phyloP scores from a whole-genome alignment of 78 protist genomes.

The Creolimax fragrantissima region DNA sequence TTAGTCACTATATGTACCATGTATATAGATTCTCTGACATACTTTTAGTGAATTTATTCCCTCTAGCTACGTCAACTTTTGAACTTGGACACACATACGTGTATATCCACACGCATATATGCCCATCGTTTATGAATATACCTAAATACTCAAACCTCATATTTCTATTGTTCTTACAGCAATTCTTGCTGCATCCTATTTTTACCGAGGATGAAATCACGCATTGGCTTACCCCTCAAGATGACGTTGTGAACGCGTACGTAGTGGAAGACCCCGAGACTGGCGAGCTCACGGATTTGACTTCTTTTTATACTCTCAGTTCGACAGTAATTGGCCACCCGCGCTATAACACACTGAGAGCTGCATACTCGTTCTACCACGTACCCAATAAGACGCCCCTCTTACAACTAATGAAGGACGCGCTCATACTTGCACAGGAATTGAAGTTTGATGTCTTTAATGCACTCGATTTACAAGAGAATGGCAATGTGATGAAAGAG shows the following conservation, averaged over 20 bases:
- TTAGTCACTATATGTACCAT: no score
- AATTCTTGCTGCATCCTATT: slow-evolving; percentile 3
- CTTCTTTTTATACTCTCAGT: slow-evolving; percentile 83
- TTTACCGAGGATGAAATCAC: slow-evolving; percentile 71
- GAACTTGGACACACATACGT: no score
- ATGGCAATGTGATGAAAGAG: slow-evolving; percentile 48
- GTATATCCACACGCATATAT: no score
- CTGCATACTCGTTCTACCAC: slow-evolving; percentile 92
- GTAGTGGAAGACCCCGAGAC: slow-evolving; percentile 21
- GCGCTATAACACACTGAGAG: slow-evolving; percentile 61
- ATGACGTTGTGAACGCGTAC: background rate
- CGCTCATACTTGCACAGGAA: slow-evolving; percentile 67
- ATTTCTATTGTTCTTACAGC: no score
- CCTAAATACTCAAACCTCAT: no score
- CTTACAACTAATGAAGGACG: slow-evolving; percentile 64
- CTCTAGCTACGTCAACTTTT: no score
- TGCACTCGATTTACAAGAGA: slow-evolving; percentile 86
- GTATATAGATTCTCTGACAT: no score
- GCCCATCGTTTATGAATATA: no score
- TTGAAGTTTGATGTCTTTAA: slow-evolving; percentile 88
- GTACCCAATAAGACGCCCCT: slow-evolving; percentile 59
- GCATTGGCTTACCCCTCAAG: slow-evolving; percentile 52
- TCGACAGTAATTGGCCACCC: slow-evolving; percentile 74
- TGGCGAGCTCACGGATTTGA: slow-evolving; percentile 75
- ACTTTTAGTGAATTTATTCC: no score